These are phyloP conservation scores for Elsinoe perseae DNA, from an alignment of 2,329 filamentous ascomycete species.

Conservation along the genomic window DNA sequence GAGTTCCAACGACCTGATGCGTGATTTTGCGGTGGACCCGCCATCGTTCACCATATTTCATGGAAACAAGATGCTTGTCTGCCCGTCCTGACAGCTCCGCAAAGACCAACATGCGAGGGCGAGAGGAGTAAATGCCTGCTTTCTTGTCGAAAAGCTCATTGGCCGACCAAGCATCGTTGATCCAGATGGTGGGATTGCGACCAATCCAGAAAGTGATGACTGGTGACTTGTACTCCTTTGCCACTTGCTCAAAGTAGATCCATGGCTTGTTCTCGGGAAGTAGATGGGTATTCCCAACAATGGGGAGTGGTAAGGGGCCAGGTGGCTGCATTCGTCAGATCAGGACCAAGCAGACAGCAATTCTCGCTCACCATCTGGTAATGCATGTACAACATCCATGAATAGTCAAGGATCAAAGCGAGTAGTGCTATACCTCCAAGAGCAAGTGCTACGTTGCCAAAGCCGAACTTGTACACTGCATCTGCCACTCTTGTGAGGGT, in stretches of 20 bases:
- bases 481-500: conserved; percentile 28
- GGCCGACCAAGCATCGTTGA: conserved; percentile 40
- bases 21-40: conserved; percentile 44
- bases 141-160: conserved; percentile 41
- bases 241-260: conserved; percentile 39
- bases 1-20: conserved; percentile 46
- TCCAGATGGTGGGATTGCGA: conserved; percentile 38
- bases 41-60: conserved; percentile 35
- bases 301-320: conserved; percentile 40
- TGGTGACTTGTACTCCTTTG: conserved; percentile 36
- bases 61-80: conserved; percentile 36
- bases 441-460: conserved; percentile 23
- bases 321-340: conserved; percentile 32
- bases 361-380: conserved; percentile 21
- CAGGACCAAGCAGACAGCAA: no score
- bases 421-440: conserved; percentile 22
- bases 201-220: conserved; percentile 45
- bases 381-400: conserved; percentile 20
- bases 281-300: conserved; percentile 37
- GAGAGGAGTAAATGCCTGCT: conserved; percentile 38
- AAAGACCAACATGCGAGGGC: conserved; percentile 40
- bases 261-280: conserved; percentile 32
- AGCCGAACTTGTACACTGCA: conserved; percentile 28
- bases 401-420: conserved; percentile 24
- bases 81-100: conserved; percentile 24